These are phyloP conservation scores for Sugiyamaella pinicola DNA, from an alignment of 1,139 yeast species.

Conservation along the genomic window DNA sequence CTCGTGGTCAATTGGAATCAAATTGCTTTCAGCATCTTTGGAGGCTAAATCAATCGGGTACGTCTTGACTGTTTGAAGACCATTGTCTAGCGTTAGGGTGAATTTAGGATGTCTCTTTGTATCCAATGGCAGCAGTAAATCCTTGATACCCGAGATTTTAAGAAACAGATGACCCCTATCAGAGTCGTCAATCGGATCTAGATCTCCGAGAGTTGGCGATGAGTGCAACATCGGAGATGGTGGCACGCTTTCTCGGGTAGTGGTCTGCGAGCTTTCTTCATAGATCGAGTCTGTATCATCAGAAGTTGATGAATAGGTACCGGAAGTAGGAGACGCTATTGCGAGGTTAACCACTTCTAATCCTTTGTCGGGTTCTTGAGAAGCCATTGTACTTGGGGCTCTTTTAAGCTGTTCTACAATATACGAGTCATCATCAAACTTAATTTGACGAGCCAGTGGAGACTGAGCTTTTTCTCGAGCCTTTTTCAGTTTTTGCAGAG, in stretches of 20 bases:
- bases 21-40: conserved; percentile 31
- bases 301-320: conserved; percentile 11
- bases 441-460: conserved; percentile 7
- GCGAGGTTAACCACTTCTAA: conserved; percentile 2
- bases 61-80: conserved; percentile 80
- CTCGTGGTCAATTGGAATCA: conserved; percentile 61
- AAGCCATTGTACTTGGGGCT: conserved; percentile 16
- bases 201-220: conserved; percentile 29
- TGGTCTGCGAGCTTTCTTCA: conserved; percentile 18
- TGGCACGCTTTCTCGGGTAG: conserved; percentile 15
- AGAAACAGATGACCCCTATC: conserved; percentile 82
- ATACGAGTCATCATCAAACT: conserved; percentile 25
- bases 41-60: conserved; percentile 56
- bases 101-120: conserved; percentile 50
- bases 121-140: conserved; percentile 56
- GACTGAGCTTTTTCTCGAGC: conserved; percentile 21
- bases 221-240: conserved; percentile 25
- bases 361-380: conserved; percentile 8
- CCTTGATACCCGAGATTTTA: conserved; percentile 62
- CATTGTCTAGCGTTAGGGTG: conserved; percentile 78
- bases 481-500: conserved; percentile 24
- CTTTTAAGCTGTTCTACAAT: conserved; percentile 29
- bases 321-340: conserved; percentile 15
- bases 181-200: conserved; percentile 39
- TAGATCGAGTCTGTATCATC: conserved; percentile 26